These are phyloP conservation scores for Eucalyptus regnans DNA, from an alignment of 345 rosid genomes.

Conservation along the genomic window DNA sequence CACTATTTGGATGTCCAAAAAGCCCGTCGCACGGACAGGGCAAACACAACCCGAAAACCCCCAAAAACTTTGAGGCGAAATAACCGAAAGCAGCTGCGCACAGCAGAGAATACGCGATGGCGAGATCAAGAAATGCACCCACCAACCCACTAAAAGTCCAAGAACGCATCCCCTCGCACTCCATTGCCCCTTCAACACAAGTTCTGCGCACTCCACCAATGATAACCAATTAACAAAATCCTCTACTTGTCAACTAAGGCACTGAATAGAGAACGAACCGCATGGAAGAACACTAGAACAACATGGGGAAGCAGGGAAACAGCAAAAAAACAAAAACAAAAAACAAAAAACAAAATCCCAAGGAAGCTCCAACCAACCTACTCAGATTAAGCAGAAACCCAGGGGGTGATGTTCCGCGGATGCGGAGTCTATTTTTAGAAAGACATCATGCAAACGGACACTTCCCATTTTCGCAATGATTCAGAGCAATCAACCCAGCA, in stretches of 20 bases:
- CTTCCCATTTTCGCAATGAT: background rate
- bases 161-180: constrained; percentile 7
- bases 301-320: background rate
- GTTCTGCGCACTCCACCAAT: background rate
- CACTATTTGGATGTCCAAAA: constrained; percentile 19
- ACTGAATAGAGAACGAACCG: background rate
- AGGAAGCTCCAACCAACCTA: background rate
- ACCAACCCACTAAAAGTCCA: constrained; percentile 46
- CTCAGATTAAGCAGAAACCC: background rate
- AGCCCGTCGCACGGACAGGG: constrained; percentile 60
- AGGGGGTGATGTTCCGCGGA: background rate
- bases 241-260: background rate
- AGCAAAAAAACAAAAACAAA: background rate
- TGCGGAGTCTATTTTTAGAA: background rate
- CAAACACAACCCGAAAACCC: constrained; percentile 26
- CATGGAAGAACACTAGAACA: background rate
- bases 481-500: background rate
- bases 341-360: background rate
- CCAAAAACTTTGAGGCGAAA: constrained; percentile 36
- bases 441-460: background rate
- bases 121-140: constrained; percentile 55
- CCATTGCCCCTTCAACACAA: background rate
- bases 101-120: constrained; percentile 42
- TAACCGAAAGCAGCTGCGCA: constrained; percentile 47
- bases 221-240: background rate